Conservation (phyloP, 352 stramenopile species). For the Elongisporangium undulatum region DNA sequence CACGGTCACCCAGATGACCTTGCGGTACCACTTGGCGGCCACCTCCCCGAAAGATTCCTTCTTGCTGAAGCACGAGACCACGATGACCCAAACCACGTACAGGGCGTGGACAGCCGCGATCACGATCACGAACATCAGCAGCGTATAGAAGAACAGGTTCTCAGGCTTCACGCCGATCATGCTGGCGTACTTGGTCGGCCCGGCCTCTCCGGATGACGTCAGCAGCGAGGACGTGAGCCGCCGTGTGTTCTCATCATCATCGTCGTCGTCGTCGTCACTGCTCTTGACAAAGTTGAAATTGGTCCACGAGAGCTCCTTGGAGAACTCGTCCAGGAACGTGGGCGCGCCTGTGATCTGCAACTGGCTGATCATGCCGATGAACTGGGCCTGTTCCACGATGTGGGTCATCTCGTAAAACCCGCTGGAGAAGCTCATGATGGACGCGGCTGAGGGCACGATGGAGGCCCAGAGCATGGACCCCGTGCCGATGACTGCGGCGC, state of each 20-base stretch:
- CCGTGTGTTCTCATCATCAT: conserved; percentile 10
- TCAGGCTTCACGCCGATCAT: conserved; percentile 58
- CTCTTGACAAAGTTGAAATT: conserved; percentile 83
- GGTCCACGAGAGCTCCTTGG: conserved; percentile 78
- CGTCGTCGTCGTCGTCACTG: conserved; percentile 13
- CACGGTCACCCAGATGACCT: conserved; percentile 73
- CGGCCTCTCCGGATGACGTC: conserved; percentile 36
- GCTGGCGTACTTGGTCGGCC: conserved; percentile 61
- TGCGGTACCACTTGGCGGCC: conserved; percentile 66
- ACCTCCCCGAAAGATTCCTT: conserved; percentile 59
- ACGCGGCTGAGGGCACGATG: conserved; percentile 51
- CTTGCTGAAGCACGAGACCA: conserved; percentile 42
- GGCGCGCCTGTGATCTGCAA: conserved; percentile 66
- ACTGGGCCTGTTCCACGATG: conserved; percentile 84
- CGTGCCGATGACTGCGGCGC: conserved; percentile 33
- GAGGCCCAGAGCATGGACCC: conserved; percentile 79
- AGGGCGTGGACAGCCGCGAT: conserved; percentile 55
- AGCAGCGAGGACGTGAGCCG: conserved; percentile 23
- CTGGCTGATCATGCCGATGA: conserved; percentile 82
- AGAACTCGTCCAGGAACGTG: conserved; percentile 78
- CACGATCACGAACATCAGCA: conserved; percentile 55
- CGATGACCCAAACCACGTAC: conserved; percentile 52
- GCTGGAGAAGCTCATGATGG: conserved; percentile 54
- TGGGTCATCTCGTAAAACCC: conserved; percentile 86
- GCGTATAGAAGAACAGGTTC: conserved; percentile 80